Evolutionary conservation across 2,329 filamentous ascomycete species (phyloP).

Genomic region (Pyricularia sp.): DNA sequence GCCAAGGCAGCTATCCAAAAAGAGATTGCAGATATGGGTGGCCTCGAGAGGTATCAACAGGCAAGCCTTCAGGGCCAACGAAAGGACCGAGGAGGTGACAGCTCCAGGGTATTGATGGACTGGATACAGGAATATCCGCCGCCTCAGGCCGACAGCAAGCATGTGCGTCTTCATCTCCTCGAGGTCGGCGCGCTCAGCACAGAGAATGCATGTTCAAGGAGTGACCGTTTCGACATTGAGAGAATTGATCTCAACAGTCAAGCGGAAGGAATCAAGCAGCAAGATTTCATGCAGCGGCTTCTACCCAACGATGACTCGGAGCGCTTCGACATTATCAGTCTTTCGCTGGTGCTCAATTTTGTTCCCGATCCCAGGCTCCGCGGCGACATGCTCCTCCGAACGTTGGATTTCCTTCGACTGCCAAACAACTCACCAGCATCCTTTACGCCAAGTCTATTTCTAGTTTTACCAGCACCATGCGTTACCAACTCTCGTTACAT

Average conservation of each 20-base stretch:
- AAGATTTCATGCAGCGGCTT: constrained; percentile 89
- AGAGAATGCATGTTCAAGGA: constrained; percentile 73
- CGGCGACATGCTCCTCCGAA: constrained; percentile 78
- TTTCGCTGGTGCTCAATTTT: constrained; percentile 91
- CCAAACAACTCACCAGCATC: constrained; percentile 15
- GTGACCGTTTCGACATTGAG: constrained; percentile 60
- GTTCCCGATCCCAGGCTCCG: constrained; percentile 67
- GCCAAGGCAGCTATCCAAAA: constrained; percentile 35
- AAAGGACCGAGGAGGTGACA: constrained; percentile 57
- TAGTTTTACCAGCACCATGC: constrained; percentile 84
- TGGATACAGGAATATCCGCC: constrained; percentile 37
- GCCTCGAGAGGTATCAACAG: constrained; percentile 54
- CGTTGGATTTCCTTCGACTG: constrained; percentile 56
- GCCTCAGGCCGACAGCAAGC: constrained; percentile 9
- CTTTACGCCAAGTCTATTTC: constrained; percentile 64
- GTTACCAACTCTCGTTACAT: constrained; percentile 87
- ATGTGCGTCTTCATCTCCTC: constrained; percentile 52
- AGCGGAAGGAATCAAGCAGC: constrained; percentile 67
- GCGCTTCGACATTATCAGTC: constrained; percentile 78
- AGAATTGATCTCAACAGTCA: constrained; percentile 90
- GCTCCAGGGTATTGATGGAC: constrained; percentile 52
- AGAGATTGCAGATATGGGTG: constrained; percentile 49
- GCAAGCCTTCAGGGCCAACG: constrained; percentile 62
- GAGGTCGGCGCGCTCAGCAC: constrained; percentile 85
- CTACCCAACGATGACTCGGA: constrained; percentile 53